Conservation (phyloP, 306 rosid species). For the Ceratonia siliqua region DNA sequence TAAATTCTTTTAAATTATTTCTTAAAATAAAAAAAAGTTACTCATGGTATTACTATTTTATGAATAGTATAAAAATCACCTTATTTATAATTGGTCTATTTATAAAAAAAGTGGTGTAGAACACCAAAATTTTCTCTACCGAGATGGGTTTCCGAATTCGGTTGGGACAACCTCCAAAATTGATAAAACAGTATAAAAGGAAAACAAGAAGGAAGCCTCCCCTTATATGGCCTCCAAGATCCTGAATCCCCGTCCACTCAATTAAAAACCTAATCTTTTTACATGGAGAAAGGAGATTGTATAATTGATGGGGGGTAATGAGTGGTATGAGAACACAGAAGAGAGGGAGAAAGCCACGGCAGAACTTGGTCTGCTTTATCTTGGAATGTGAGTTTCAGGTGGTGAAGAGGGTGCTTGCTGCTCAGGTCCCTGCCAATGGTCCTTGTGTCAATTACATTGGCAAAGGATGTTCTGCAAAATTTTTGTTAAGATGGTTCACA, state of each 20-base stretch:
- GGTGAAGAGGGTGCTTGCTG: conserved; percentile 71
- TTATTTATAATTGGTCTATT: too few species aligned
- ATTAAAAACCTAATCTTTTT: conserved; percentile 43
- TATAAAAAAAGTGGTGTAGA: too few species aligned
- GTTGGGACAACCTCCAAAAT: conserved; percentile 44
- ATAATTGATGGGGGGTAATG: conserved; percentile 66
- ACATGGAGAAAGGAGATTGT: conserved; percentile 59
- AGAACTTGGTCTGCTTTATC: conserved; percentile 59
- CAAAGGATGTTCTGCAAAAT: conserved; percentile 62
- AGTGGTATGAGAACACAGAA: conserved; percentile 68
- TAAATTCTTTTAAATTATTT: too few species aligned
- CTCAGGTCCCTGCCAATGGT: conserved; percentile 58
- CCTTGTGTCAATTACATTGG: conserved; percentile 61
- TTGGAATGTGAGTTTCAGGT: conserved; percentile 67
- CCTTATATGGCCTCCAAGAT: conserved; percentile 54
- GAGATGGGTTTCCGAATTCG: conserved; percentile 35
- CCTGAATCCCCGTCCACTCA: conserved; percentile 53
- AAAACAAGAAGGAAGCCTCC: conserved; percentile 41
- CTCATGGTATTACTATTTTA: too few species aligned
- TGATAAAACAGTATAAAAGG: conserved; percentile 46
- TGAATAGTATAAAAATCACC: too few species aligned
- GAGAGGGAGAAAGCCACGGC: conserved; percentile 56
- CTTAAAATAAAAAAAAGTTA: too few species aligned
- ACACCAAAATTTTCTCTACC: too few species aligned
- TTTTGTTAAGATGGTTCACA: conserved; percentile 65